These are phyloP conservation scores for Parietaria judaica DNA, from an alignment of 306 rosid genomes.

Conservation along the genomic window DNA sequence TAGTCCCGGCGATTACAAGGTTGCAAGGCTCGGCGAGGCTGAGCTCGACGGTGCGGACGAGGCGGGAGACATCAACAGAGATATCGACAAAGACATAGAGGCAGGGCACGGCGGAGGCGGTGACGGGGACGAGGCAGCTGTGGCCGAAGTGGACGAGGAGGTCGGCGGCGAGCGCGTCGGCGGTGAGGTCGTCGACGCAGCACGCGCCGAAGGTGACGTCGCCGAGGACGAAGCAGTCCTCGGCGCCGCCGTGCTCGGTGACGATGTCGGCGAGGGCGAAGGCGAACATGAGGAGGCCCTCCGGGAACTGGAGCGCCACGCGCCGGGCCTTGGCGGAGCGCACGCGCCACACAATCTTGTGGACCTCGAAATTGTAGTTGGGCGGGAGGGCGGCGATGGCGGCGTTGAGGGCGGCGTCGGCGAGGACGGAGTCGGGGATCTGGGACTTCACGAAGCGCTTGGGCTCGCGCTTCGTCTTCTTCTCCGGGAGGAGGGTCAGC, in stretches of 20 bases:
- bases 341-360: conserved; percentile 78
- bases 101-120: conserved; percentile 69
- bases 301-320: conserved; percentile 78
- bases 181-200: conserved; percentile 74
- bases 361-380: conserved; percentile 84
- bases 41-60: conserved; percentile 47
- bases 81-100: conserved; percentile 89
- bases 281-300: conserved; percentile 92
- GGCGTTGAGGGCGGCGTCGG: conserved; percentile 34
- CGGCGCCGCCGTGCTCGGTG: conserved; percentile 57
- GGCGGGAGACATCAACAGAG: conserved; percentile 46
- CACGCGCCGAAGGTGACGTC: conserved; percentile 88
- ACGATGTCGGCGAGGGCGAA: conserved; percentile 71
- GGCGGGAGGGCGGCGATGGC: conserved; percentile 40
- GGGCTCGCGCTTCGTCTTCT: conserved; percentile 17
- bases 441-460: conserved; percentile 47
- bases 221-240: conserved; percentile 57
- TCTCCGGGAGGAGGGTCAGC: background rate
- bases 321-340: conserved; percentile 52
- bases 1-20: conserved; percentile 70
- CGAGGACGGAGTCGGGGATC: conserved; percentile 40
- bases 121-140: conserved; percentile 88
- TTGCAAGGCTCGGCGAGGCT: conserved; percentile 27
- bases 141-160: conserved; percentile 78
- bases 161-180: conserved; percentile 58